Evolutionary conservation across 2,329 filamentous ascomycete species (phyloP), one percentile per base, ranked within the genome.

Genomic region (Aureobasidium melanogenum): DNA sequence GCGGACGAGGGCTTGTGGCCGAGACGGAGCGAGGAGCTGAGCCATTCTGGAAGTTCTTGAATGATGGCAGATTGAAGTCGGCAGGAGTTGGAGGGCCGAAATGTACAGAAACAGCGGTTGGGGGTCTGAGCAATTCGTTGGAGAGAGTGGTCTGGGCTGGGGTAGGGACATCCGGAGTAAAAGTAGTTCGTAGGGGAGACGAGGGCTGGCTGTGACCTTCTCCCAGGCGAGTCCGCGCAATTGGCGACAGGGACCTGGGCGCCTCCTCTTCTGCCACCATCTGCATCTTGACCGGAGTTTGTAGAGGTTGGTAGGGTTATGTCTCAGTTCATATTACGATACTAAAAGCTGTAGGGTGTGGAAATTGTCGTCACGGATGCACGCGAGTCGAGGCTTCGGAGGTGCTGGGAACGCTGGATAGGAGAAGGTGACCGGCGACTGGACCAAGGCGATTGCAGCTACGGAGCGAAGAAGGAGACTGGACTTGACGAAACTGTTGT

Each of bases 231-330:
- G 60, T 19, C 10, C 47, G 47, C 26, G 24, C 22, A 2, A 48
- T 15, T n/a, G 60, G 60, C 32, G 60, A 62, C 51, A 48, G 15
- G 32, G 50, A 62, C 34, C 43, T 24, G 9, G 60, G 60, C 34
- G 56, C 19, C 36, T 41, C 34, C 36, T 60, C 56, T 60, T 60
- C 56, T 51, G 46, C 46, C 36, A 60, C 56, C 56, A 60, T 60
- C 46, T 60, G 30, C 56, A 60, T 60, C 56, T 32, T 60, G 55
- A 15, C 28, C 15, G 44, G 3, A 19, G 12, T 7, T 28, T 41
- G 17, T 54, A 14, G 15, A 19, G 15, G 7, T 28, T 54, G 9
- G 15, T n/a, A 9, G 15, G 36, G 5, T 17, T 12, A 9, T 2
- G 22, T 30, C 32, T 58, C 55, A 58, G 43, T 38, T 48, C 41